phyloP scores from a whole-genome alignment of 1,284 basidiomycete species.

The Apiotrichum montevideense region DNA sequence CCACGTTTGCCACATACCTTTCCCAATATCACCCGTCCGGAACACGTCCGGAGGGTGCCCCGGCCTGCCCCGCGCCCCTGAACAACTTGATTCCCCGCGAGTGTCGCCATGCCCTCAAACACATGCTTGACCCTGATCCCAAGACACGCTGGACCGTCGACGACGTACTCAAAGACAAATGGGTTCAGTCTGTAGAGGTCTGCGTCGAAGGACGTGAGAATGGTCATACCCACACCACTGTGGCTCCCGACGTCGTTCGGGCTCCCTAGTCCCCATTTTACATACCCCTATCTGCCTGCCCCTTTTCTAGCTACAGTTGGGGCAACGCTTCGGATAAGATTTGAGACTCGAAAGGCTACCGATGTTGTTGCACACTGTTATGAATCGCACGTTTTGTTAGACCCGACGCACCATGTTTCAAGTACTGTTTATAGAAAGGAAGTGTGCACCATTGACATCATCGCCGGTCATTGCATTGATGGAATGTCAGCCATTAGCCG shows the following conservation, averaged over 20 bases:
- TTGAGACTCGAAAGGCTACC: not conserved
- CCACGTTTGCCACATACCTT: conserved; percentile 75
- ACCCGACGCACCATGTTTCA: not conserved
- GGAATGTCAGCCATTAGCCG: no score
- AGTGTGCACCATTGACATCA: no score
- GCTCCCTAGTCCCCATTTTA: not conserved
- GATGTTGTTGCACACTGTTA: conserved; percentile 7
- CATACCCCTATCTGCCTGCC: not conserved
- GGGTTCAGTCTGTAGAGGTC: conserved; percentile 70
- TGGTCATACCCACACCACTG: conserved; percentile 36
- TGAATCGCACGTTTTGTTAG: conserved; percentile 2
- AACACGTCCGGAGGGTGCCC: conserved; percentile 12
- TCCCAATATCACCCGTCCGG: conserved; percentile 53
- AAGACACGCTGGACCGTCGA: conserved; percentile 73
- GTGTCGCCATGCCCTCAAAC: conserved; percentile 76
- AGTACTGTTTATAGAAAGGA: no score
- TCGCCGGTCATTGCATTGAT: no score
- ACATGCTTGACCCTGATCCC: conserved; percentile 95
- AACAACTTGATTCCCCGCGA: conserved; percentile 82
- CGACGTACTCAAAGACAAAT: conserved; percentile 73
- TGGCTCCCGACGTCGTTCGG: conserved; percentile 30
- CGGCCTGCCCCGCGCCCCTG: conserved; percentile 49
- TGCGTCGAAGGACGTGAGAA: conserved; percentile 41
- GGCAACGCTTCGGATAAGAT: conserved; percentile 3
- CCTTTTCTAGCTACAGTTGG: not conserved